Evolutionary conservation across 2,329 filamentous ascomycete species (phyloP).

Genomic region (Alternaria arbusti): DNA sequence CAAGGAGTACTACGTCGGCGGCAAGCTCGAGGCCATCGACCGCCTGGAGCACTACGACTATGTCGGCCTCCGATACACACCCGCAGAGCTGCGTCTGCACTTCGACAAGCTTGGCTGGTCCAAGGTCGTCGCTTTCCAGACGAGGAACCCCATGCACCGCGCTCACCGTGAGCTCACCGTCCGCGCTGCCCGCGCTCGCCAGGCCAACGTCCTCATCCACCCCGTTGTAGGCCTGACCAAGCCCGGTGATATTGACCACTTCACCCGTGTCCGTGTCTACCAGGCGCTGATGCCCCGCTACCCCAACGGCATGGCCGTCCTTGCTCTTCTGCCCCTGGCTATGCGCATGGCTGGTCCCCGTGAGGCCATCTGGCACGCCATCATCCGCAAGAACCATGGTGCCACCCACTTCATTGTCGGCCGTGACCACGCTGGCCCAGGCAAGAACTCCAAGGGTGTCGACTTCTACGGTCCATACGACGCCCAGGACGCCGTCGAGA

Average conservation of each 20-base stretch:
- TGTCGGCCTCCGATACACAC: conserved; percentile 91
- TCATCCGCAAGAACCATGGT: conserved; percentile 99
- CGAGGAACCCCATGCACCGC: conserved; percentile 96
- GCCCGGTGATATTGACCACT: conserved; percentile 99
- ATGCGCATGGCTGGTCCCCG: conserved; percentile 99
- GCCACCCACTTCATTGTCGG: conserved; percentile 99
- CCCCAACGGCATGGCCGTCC: conserved; percentile 98
- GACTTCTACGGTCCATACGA: conserved; percentile 99
- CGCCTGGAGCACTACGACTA: conserved; percentile 99
- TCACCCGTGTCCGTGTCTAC: conserved; percentile 98
- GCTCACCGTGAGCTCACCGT: conserved; percentile 98
- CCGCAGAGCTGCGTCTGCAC: conserved; percentile 90
- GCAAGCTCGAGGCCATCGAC: conserved; percentile 94
- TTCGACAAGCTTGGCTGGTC: conserved; percentile 99
- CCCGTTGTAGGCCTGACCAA: conserved; percentile 98
- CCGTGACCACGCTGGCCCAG: conserved; percentile 95
- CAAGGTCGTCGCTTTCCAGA: conserved; percentile 98
- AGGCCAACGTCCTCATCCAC: conserved; percentile 99
- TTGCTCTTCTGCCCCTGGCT: conserved; percentile 91
- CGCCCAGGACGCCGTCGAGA: conserved; percentile 93
- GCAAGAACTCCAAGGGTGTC: conserved; percentile 95
- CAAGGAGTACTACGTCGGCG: conserved; percentile 90
- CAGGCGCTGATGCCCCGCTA: conserved; percentile 95
- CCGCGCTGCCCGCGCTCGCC: conserved; percentile 90
- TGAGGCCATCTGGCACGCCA: conserved; percentile 99